These are phyloP conservation scores for Globisporangium acanthophoron DNA, from an alignment of 352 stramenopile genomes.

Conservation along the genomic window DNA sequence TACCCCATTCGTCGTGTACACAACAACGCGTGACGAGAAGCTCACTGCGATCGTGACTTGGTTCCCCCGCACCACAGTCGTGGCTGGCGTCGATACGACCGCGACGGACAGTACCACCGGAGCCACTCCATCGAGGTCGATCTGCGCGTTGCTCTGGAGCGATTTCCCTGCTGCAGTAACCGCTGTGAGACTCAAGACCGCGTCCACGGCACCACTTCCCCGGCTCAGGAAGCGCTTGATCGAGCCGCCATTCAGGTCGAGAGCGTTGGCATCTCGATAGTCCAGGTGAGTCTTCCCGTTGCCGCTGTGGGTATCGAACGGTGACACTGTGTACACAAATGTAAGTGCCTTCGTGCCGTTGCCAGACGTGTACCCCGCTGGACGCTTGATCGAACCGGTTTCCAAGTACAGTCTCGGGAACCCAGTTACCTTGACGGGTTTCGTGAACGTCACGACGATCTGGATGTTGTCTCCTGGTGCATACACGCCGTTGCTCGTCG, in stretches of 20 bases:
- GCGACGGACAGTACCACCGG: slow-evolving; percentile 38
- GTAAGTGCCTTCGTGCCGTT: slow-evolving; percentile 51
- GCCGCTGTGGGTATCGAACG: slow-evolving; percentile 46
- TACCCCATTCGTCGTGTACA: slow-evolving; percentile 43
- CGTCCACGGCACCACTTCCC: slow-evolving; percentile 15
- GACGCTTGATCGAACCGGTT: slow-evolving; percentile 60
- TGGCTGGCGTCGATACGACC: slow-evolving; percentile 25
- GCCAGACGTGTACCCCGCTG: slow-evolving; percentile 56
- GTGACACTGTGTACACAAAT: slow-evolving; percentile 70
- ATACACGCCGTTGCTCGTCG: slow-evolving; percentile 50
- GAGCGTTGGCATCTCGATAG: slow-evolving; percentile 50
- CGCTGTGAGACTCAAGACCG: slow-evolving; percentile 30
- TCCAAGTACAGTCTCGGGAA: slow-evolving; percentile 71
- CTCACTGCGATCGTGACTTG: slow-evolving; percentile 54
- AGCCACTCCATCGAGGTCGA: slow-evolving; percentile 47
- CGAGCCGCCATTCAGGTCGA: slow-evolving; percentile 62
- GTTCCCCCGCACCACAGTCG: slow-evolving; percentile 36
- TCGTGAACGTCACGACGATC: slow-evolving; percentile 71
- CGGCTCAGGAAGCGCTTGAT: slow-evolving; percentile 41
- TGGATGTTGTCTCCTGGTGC: slow-evolving; percentile 60
- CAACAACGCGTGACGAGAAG: slow-evolving; percentile 51
- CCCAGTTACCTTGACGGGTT: slow-evolving; percentile 56
- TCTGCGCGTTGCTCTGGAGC: slow-evolving; percentile 41
- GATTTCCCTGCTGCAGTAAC: slow-evolving; percentile 31
- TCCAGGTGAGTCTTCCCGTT: slow-evolving; percentile 49